phyloP scores from a whole-genome alignment of 305 asterid species.

The Rubia occidens region DNA sequence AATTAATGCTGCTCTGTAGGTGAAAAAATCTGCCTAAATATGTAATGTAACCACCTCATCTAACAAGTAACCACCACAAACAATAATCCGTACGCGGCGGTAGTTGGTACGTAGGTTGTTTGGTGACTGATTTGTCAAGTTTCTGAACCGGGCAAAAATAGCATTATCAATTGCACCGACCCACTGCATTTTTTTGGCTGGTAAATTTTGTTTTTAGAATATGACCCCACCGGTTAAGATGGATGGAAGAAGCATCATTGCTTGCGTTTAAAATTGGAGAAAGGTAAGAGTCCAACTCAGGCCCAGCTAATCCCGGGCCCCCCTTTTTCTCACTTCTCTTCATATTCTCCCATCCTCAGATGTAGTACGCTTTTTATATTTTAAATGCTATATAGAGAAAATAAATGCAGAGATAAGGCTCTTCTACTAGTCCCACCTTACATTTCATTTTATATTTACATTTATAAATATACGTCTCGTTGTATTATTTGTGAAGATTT shows the following conservation, averaged over 20 bases:
- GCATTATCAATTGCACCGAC: slow-evolving; percentile 22
- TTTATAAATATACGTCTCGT: too few species aligned
- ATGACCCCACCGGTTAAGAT: slow-evolving; percentile 14
- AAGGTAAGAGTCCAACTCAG: slow-evolving; percentile 1
- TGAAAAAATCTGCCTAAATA: too few species aligned
- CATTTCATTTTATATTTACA: too few species aligned
- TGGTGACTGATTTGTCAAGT: neutral
- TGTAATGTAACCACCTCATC: too few species aligned
- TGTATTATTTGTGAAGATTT: too few species aligned
- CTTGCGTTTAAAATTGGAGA: slow-evolving; percentile 26
- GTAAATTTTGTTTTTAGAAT: neutral
- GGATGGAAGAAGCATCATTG: slow-evolving; percentile 21
- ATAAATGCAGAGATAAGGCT: too few species aligned
- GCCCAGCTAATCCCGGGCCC: neutral
- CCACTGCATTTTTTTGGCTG: neutral
- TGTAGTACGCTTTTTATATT: too few species aligned
- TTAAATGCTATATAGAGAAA: too few species aligned
- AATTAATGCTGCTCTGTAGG: too few species aligned
- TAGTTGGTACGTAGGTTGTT: neutral
- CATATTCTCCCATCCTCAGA: neutral
- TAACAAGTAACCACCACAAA: neutral
- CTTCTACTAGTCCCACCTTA: too few species aligned
- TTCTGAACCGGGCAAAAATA: neutral
- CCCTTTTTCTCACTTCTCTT: neutral
- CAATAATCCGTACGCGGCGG: neutral